phyloP scores from a whole-genome alignment of 371 early-diverging fungal species.

The Actinomucor elegans region DNA sequence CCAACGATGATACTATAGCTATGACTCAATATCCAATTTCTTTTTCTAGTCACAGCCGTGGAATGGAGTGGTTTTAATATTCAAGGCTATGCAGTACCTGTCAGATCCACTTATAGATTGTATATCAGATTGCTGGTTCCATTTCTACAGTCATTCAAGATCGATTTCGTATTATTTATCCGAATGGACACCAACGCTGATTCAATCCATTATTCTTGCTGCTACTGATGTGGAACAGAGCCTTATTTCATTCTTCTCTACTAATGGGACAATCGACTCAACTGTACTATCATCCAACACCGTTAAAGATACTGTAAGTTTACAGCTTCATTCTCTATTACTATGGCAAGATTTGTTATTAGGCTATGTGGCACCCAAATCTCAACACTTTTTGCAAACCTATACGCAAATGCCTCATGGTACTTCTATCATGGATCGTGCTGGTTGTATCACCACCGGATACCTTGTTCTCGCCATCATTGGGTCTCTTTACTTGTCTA shows the following conservation, averaged over 20 bases:
- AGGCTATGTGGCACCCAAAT: neutral
- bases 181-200: neutral
- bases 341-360: neutral
- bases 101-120: neutral
- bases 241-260: neutral
- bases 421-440: conserved; percentile 21
- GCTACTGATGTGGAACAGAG: neutral
- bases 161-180: neutral
- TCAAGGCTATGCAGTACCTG: neutral
- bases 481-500: conserved; percentile 31
- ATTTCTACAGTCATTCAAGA: conserved; percentile 43
- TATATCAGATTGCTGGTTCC: conserved; percentile 1
- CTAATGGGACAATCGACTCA: no score
- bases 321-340: neutral
- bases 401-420: neutral
- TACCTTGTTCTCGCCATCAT: conserved; percentile 27
- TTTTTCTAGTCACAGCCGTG: neutral
- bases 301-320: neutral
- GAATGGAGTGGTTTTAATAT: neutral
- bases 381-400: neutral
- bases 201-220: neutral
- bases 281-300: neutral
- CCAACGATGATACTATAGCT: no score
- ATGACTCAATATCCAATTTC: no score
- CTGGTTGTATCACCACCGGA: conserved; percentile 30